Percentiles rank a stretch among this genome's conserved stretches.
Evolutionary conservation across 441 rosid species (phyloP).

Genomic region (Mallotus japonicus): DNA sequence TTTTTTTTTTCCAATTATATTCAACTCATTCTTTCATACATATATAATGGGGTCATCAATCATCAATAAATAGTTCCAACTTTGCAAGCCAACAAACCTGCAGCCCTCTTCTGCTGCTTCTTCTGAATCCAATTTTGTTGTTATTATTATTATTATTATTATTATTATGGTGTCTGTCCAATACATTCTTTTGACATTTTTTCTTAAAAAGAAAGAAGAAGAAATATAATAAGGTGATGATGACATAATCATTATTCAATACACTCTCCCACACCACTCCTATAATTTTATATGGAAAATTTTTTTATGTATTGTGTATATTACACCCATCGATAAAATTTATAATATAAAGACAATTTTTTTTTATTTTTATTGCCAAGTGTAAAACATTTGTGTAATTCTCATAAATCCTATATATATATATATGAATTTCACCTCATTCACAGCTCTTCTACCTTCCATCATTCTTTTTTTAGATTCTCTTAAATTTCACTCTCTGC

Average conservation of each 20-base stretch:
- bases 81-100: conserved; percentile 1
- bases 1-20: no score
- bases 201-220: not conserved
- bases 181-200: conserved; percentile 33
- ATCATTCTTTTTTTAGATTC: not conserved
- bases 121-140: not conserved
- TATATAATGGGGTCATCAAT: no score
- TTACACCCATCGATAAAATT: no score
- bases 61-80: not conserved
- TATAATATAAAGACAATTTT: no score
- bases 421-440: conserved; percentile 18
- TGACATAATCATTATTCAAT: conserved; percentile 58
- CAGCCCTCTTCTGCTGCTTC: not conserved
- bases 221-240: conserved; percentile 40
- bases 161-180: conserved; percentile 3
- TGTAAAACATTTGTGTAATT: no score
- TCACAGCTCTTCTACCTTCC: conserved; percentile 10
- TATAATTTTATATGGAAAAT: not conserved
- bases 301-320: no score
- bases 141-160: no score
- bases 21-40: no score
- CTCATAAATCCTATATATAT: no score
- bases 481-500: conserved; percentile 16
- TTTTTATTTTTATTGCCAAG: no score
- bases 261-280: not conserved